A percentile compares a stretch with the other conserved stretches of the same genome.
These are phyloP conservation scores for Carallia brachiata DNA, from an alignment of 345 rosid genomes.

Conservation along the genomic window DNA sequence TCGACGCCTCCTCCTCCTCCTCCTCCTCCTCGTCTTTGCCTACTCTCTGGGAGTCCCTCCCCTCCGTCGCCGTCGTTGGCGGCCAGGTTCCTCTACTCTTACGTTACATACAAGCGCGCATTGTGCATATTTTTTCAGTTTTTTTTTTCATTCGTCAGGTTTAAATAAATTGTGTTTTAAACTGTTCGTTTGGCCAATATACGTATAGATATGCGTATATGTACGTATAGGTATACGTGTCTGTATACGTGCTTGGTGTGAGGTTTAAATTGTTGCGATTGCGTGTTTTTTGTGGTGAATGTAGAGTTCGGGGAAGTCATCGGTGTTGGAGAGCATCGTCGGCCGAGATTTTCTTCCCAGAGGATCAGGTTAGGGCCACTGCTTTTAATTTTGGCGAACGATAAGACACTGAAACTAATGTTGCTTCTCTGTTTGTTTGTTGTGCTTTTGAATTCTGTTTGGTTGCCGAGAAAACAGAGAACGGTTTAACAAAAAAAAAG, in stretches of 20 bases:
- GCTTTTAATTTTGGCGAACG: neutral
- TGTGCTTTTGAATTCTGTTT: neutral
- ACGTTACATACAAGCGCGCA: neutral
- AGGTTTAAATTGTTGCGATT: neutral
- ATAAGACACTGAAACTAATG: neutral
- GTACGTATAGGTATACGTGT: neutral
- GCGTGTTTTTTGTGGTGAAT: neutral
- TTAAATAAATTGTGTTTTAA: neutral
- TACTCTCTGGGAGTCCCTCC: constrained; percentile 76
- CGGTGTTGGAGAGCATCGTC: constrained; percentile 69
- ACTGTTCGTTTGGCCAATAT: neutral
- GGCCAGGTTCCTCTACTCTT: constrained; percentile 42
- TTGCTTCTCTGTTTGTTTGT: neutral
- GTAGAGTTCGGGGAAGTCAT: constrained; percentile 71
- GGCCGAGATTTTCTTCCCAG: constrained; percentile 71
- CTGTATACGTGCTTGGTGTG: neutral
- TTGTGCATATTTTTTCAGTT: neutral
- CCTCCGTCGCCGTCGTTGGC: constrained; percentile 64
- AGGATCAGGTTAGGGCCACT: constrained; percentile 46
- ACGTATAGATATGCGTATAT: neutral
- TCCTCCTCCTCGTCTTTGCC: constrained; percentile 30
- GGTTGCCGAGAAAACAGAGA: neutral
- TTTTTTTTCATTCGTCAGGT: neutral
- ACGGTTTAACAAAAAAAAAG: neutral
- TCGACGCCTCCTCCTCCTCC: constrained; percentile 9